Base-by-base conservation (phyloP, 257 asterid genomes). In the Penstemon barbatus region DNA sequence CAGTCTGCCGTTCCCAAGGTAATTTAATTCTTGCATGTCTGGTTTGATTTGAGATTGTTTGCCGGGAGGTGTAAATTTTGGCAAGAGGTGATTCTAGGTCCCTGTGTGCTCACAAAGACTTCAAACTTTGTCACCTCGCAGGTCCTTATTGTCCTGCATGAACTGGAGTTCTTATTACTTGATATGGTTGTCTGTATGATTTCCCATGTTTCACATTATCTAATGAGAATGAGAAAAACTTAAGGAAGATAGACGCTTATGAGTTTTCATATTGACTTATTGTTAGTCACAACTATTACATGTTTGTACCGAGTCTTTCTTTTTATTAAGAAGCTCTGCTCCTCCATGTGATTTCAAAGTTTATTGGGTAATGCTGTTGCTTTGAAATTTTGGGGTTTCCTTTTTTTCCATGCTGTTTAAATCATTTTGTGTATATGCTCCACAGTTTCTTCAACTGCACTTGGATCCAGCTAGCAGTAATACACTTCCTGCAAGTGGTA, bases 1-100 rank as follows among this genome's bases (percentile, higher is more conserved):
- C 98, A 87, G 89, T 95, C 97, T 25, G 97, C 99, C 0, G 99
- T 94, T 33, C 99, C 99, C 36, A 94, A 91, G 99, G 99, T 91
- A 89, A 58, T 67, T 50, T 44, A 15, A 18, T 54, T 45, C 38
- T 19, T 61, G 59, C 50, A 50, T 25, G 33, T 25, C 8, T 65
- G 12, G 40, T 57, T 33, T 66, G n/a, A 38, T 52, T 54, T 39
- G 51, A 46, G 8, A 11, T 33, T 4, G 55, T 69, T 12, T 58
- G 55, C 65, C 38, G 63, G 36, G 72, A 42, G 70, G 52, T 37
- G 44, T 18, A 42, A 50, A 3, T 6, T 54, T 49, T 0, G 33
- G 15, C 57, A 12, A 54, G 60, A 56, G 56, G 53, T 65, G 41
- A 50, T 49, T 44, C 44, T 41, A 19, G 65, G 46, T 64, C 60